Base-by-base conservation (phyloP, 305 asterid species). In the Plantago rigida region DNA sequence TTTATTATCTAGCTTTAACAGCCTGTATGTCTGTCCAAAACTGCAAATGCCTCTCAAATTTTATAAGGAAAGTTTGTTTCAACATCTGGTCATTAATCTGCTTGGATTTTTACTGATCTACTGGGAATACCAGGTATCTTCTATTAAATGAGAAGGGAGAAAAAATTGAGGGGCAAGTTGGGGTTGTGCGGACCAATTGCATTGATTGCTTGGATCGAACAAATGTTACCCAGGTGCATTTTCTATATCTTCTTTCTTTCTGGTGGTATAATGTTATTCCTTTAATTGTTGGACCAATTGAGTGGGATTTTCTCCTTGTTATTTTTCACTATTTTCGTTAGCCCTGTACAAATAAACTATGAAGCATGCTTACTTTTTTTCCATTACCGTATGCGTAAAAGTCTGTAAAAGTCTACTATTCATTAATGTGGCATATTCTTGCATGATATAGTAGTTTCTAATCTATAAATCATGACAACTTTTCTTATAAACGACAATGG, bases 161-260 rank as follows among this genome's bases (percentile, higher is more conserved):
- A 69, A 93, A 87, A 62, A 85, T 87, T 73, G 99, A 93, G 77
- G 73, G 67, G 47, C 99, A 93, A 78, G 71, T 76, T 64, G 99
- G 99, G 66, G 80, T 81, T 60, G 92, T 89, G 74, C 80, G 99
- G 84, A 85, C 99, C 75, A 93, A 93, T 79, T 93, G 99, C 79
- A 84, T 93, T 67, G 99, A 89, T 71, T 93, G 99, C 77, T 81
- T 93, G 80, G 99, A 93, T 81, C 92, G 97, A 49, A 89, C 99
- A 64, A 93, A 93, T 89, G 97, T 93, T 64, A 93, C 99, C 71
- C 99, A 93, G 96, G 99, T 89, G 78, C 34, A 44, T 46, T 59
- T 41, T 65, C 14, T 41, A 53, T 47, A 49, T 68, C 59, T 47
- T 13, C 49, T 22, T 22, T 59, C 17, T 44, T 42, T 59, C 28